phyloP scores from a whole-genome alignment of 139 green algal species.

The Chlorella sp. region DNA sequence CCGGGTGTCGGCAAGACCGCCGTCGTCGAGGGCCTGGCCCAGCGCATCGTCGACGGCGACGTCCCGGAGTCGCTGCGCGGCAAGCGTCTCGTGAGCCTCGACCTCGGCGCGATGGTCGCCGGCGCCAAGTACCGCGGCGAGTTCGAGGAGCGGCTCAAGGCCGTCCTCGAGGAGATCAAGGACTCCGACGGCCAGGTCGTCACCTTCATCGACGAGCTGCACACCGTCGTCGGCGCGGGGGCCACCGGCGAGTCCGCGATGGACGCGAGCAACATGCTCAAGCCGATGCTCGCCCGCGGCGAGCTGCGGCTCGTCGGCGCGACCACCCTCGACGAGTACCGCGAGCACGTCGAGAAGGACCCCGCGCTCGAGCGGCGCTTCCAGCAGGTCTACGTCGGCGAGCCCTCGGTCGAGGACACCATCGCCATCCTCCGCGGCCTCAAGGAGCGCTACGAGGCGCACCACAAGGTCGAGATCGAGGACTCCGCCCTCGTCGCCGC shows the following conservation, averaged over 20 bases:
- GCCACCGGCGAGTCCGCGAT: slow-evolving; percentile 55
- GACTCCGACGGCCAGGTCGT: slow-evolving; percentile 59
- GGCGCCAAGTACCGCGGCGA: slow-evolving; percentile 70
- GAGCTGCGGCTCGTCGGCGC: slow-evolving; percentile 84
- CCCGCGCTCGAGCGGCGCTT: slow-evolving; percentile 90
- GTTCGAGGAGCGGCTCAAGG: slow-evolving; percentile 96
- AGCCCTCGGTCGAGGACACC: slow-evolving; percentile 68
- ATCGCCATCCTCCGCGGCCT: slow-evolving; percentile 92
- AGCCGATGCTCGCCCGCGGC: slow-evolving; percentile 82
- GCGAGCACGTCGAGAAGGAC: slow-evolving; percentile 97
- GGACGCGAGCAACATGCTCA: slow-evolving; percentile 92
- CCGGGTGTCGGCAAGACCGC: too few species aligned
- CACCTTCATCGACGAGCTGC: slow-evolving; percentile 97
- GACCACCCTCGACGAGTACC: slow-evolving; percentile 93
- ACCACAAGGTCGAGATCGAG: slow-evolving; percentile 59
- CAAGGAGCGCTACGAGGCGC: slow-evolving; percentile 31
- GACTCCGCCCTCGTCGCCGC: slow-evolving; percentile 45
- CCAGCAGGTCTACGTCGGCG: slow-evolving; percentile 47
- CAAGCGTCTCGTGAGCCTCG: slow-evolving; percentile 70
- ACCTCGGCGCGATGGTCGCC: slow-evolving; percentile 91
- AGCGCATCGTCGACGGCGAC: slow-evolving; percentile 87
- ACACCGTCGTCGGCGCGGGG: slow-evolving; percentile 72
- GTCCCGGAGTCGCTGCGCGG: slow-evolving; percentile 76
- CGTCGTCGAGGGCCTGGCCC: slow-evolving; percentile 81
- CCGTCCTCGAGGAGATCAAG: slow-evolving; percentile 77